Conservation (phyloP, 2,329 filamentous ascomycete species). For the Pseudophaeomoniella oleicola region DNA sequence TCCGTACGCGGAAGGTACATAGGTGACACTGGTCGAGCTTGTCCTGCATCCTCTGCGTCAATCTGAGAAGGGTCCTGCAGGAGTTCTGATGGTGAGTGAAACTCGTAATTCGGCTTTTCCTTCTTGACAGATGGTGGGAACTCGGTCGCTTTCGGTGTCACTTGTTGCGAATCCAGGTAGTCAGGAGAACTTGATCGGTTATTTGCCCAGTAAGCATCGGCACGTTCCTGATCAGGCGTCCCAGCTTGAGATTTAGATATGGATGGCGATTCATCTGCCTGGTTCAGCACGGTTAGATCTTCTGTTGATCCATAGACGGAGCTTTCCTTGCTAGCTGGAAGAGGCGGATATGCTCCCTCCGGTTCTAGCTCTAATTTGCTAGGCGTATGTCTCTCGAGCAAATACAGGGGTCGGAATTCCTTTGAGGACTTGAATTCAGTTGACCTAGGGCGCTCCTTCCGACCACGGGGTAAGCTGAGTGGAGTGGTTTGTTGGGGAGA, state of each 20-base stretch:
- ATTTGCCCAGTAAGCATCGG: slow-evolving; percentile 12
- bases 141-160: slow-evolving; percentile 50
- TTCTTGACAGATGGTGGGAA: slow-evolving; percentile 21
- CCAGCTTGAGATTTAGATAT: slow-evolving; percentile 11
- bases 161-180: slow-evolving; percentile 47
- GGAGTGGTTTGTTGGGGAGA: slow-evolving; percentile 25
- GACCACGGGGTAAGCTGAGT: slow-evolving; percentile 18
- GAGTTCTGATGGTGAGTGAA: slow-evolving; percentile 31
- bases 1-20: not conserved
- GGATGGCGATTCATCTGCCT: slow-evolving; percentile 8
- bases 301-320: slow-evolving; percentile 32
- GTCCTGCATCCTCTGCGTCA: not conserved
- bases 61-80: slow-evolving; percentile 20
- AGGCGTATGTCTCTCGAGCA: slow-evolving; percentile 51
- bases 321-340: slow-evolving; percentile 35
- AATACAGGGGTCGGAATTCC: slow-evolving; percentile 69
- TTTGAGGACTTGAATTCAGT: slow-evolving; percentile 38
- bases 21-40: slow-evolving; percentile 1
- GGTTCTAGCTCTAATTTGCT: slow-evolving; percentile 23
- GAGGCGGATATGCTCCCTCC: slow-evolving; percentile 30
- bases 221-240: slow-evolving; percentile 19
- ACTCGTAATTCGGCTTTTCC: slow-evolving; percentile 28
- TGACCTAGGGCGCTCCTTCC: slow-evolving; percentile 33
- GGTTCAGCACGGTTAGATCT: slow-evolving; percentile 21
- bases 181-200: slow-evolving; percentile 21